Evolutionary conservation across 1,139 yeast species (phyloP).

Genomic region (Suhomyces ambrosiae): DNA sequence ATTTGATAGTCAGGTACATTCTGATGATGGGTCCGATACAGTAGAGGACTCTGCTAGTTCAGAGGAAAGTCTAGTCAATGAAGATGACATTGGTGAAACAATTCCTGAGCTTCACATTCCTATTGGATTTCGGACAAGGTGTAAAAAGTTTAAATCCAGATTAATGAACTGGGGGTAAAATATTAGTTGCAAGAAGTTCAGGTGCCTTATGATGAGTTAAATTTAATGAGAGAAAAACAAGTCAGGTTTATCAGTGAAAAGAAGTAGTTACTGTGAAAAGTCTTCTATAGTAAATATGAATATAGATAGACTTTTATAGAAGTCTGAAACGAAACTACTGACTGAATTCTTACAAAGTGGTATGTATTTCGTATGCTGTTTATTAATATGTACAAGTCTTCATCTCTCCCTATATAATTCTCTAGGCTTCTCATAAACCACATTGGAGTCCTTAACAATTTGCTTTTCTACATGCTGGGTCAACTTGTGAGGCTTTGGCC

Average conservation of each 20-base stretch:
- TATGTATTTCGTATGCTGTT: too few species aligned
- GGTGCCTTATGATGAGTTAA: too few species aligned
- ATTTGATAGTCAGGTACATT: constrained; percentile 6
- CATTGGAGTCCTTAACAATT: constrained; percentile 29
- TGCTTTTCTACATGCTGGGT: constrained; percentile 38
- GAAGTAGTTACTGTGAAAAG: too few species aligned
- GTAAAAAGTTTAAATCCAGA: neutral
- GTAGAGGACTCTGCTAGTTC: too few species aligned
- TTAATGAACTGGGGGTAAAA: neutral
- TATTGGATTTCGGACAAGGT: neutral
- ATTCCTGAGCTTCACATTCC: neutral
- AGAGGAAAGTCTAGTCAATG: neutral
- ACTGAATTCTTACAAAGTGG: too few species aligned
- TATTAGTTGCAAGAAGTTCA: too few species aligned
- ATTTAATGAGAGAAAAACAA: too few species aligned
- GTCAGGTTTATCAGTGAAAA: too few species aligned
- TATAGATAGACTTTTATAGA: too few species aligned
- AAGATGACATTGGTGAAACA: neutral
- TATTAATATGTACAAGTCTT: constrained; percentile 6
- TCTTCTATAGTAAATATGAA: too few species aligned
- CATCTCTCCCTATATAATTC: constrained; percentile 38
- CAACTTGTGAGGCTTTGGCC: constrained; percentile 56
- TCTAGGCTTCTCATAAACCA: constrained; percentile 36
- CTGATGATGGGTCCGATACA: too few species aligned
- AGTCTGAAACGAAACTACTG: too few species aligned